Percentiles rank a stretch among this genome's conserved stretches.
These are phyloP conservation scores for Epichloe sp. DNA, from an alignment of 2,329 filamentous ascomycete species.

Conservation along the genomic window DNA sequence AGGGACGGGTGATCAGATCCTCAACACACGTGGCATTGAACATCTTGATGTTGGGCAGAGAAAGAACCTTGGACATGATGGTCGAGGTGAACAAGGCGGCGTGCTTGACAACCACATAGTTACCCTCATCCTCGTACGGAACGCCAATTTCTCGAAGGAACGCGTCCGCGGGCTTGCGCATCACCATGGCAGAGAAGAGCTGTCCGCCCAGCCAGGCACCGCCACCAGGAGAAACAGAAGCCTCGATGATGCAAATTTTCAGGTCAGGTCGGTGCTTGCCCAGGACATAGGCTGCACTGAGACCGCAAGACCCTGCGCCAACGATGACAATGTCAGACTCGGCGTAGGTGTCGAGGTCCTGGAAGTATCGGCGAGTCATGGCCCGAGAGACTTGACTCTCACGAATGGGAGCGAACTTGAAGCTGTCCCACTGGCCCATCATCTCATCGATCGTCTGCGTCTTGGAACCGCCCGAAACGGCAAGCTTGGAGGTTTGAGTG, in stretches of 20 bases:
- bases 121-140: constrained; percentile 75
- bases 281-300: constrained; percentile 73
- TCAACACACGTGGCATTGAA: constrained; percentile 93
- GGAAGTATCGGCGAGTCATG: constrained; percentile 89
- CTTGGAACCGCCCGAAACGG: constrained; percentile 16
- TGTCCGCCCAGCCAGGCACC: constrained; percentile 90
- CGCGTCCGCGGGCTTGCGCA: constrained; percentile 81
- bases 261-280: constrained; percentile 76
- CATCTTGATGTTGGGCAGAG: constrained; percentile 84
- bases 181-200: constrained; percentile 89
- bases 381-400: constrained; percentile 86
- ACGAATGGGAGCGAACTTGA: constrained; percentile 75
- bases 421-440: constrained; percentile 66
- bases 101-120: constrained; percentile 88
- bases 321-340: constrained; percentile 92
- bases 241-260: constrained; percentile 84
- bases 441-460: constrained; percentile 49
- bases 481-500: constrained; percentile 33
- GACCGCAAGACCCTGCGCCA: constrained; percentile 77
- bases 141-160: constrained; percentile 75
- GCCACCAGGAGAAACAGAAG: constrained; percentile 73
- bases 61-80: constrained; percentile 67
- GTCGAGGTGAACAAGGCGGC: constrained; percentile 86
- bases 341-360: constrained; percentile 76
- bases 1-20: constrained; percentile 74